Percentiles rank a stretch among this genome's conserved stretches.
These are phyloP conservation scores for Dendrostoma leiphaemia DNA, from an alignment of 2,329 filamentous ascomycete species.

Conservation along the genomic window DNA sequence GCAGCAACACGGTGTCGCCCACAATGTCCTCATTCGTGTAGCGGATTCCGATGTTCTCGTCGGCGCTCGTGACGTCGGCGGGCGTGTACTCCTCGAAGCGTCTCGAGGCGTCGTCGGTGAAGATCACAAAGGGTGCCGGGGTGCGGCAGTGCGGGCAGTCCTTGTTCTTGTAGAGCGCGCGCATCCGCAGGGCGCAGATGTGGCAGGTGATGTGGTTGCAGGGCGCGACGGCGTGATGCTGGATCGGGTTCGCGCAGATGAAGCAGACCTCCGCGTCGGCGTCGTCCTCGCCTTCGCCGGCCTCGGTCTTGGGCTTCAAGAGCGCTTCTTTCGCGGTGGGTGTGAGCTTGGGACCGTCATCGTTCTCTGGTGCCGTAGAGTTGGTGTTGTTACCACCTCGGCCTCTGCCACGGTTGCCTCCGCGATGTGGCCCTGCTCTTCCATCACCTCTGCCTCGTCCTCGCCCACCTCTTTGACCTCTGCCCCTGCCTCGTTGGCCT, in stretches of 20 bases:
- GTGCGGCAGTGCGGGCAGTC: constrained; percentile 93
- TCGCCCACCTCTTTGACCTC: constrained; percentile 42
- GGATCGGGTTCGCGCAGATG: constrained; percentile 89
- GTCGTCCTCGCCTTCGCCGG: constrained; percentile 23
- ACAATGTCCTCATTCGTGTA: constrained; percentile 89
- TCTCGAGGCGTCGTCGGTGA: constrained; percentile 82
- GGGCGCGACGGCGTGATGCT: constrained; percentile 83
- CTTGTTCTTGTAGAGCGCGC: constrained; percentile 93
- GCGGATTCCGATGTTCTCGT: constrained; percentile 85
- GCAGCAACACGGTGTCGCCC: constrained; percentile 81
- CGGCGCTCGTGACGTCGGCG: constrained; percentile 71
- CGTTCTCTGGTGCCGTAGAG: constrained; percentile 5
- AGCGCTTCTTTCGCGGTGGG: constrained; percentile 14
- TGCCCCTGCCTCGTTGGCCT: constrained; percentile 38
- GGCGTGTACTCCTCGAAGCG: constrained; percentile 79
- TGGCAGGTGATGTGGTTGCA: constrained; percentile 98
- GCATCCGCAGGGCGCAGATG: constrained; percentile 87
- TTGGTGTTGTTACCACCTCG: constrained; percentile 20
- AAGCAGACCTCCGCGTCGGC: constrained; percentile 85
- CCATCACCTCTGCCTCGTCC: constrained; percentile 34
- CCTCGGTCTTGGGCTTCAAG: constrained; percentile 10
- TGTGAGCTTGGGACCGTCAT: constrained; percentile 6
- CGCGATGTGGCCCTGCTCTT: constrained; percentile 32
- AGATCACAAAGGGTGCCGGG: constrained; percentile 78
- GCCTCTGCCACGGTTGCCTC: constrained; percentile 35